Conservation (phyloP, 2,329 filamentous ascomycete species). For the Coniosporium tulheliwenetii region DNA sequence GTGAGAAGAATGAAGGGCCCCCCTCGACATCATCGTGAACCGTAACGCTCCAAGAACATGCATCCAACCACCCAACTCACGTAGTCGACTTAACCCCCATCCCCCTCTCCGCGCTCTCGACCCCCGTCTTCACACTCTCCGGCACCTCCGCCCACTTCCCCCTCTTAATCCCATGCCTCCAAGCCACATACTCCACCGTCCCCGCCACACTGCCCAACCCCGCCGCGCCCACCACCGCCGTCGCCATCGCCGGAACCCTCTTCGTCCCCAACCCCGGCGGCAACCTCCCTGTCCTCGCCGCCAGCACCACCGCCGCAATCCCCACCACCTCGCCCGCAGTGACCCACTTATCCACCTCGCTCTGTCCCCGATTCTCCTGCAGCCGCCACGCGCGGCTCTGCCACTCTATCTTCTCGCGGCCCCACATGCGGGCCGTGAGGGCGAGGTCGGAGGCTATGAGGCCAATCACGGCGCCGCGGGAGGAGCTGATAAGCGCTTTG, state of each 20-base stretch:
- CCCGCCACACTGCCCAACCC: conserved; percentile 35
- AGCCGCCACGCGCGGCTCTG: conserved; percentile 47
- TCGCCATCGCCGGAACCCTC: conserved; percentile 7
- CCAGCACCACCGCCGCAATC: conserved; percentile 16
- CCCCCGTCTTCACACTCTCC: background rate
- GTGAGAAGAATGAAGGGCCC: no score
- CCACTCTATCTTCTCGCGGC: conserved; percentile 46
- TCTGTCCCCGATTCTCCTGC: conserved; percentile 40
- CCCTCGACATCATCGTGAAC: no score
- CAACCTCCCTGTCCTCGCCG: conserved; percentile 13
- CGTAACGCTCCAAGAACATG: no score
- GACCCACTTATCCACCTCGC: conserved; percentile 41
- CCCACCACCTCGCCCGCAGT: conserved; percentile 21
- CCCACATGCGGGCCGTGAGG: conserved; percentile 36
- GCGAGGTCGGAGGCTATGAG: conserved; percentile 27
- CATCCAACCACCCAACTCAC: no score
- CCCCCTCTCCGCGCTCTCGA: no score
- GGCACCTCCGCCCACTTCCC: conserved; percentile 3
- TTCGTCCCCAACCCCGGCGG: conserved; percentile 20
- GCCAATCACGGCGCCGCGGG: conserved; percentile 30
- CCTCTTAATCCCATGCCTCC: conserved; percentile 36
- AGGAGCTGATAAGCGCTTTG: conserved; percentile 14
- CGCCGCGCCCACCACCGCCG: conserved; percentile 22
- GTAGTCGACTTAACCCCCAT: no score
- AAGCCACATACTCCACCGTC: conserved; percentile 32